Conservation (phyloP, 2,329 filamentous ascomycete genomes). For the Ophiognomonia clavigignenti-juglandacearum region DNA sequence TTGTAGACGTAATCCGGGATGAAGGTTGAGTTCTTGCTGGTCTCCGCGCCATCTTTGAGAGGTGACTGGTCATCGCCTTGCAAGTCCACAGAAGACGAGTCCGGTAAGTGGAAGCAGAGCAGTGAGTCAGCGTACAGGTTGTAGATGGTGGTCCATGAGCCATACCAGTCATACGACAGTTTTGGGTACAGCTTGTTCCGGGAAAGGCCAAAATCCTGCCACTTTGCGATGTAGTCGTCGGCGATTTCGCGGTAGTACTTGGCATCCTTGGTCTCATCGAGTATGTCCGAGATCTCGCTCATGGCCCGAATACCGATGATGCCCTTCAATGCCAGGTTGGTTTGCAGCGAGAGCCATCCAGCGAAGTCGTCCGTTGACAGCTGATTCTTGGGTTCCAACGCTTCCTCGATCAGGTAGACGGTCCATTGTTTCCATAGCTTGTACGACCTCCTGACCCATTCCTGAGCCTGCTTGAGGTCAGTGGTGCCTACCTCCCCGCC, state of each 20-base stretch:
- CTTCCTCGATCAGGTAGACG: conserved; percentile 65
- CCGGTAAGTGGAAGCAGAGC: conserved; percentile 67
- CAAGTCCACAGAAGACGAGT: conserved; percentile 16
- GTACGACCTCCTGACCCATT: conserved; percentile 51
- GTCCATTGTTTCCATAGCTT: conserved; percentile 73
- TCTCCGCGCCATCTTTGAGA: conserved; percentile 17
- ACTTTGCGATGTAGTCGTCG: conserved; percentile 62
- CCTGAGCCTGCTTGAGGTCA: conserved; percentile 34
- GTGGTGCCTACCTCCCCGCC: conserved; percentile 28
- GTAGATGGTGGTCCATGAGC: conserved; percentile 78
- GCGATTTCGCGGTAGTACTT: conserved; percentile 59
- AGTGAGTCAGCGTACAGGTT: conserved; percentile 72
- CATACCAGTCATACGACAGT: conserved; percentile 75
- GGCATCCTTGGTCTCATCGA: conserved; percentile 54
- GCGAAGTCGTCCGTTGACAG: conserved; percentile 77
- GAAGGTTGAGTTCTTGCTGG: conserved; percentile 38
- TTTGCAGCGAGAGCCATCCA: conserved; percentile 68
- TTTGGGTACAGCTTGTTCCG: conserved; percentile 70
- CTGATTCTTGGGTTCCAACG: conserved; percentile 65
- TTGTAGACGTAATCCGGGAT: conserved; percentile 73
- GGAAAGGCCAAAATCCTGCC: conserved; percentile 66
- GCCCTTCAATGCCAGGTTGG: conserved; percentile 71
- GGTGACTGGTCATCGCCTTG: conserved; percentile 17
- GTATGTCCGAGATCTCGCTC: conserved; percentile 59
- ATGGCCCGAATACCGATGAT: conserved; percentile 77